Evolutionary conservation across 2,329 filamentous ascomycete genomes (phyloP).

Genomic region (Cephalotrichum gorgonifer): DNA sequence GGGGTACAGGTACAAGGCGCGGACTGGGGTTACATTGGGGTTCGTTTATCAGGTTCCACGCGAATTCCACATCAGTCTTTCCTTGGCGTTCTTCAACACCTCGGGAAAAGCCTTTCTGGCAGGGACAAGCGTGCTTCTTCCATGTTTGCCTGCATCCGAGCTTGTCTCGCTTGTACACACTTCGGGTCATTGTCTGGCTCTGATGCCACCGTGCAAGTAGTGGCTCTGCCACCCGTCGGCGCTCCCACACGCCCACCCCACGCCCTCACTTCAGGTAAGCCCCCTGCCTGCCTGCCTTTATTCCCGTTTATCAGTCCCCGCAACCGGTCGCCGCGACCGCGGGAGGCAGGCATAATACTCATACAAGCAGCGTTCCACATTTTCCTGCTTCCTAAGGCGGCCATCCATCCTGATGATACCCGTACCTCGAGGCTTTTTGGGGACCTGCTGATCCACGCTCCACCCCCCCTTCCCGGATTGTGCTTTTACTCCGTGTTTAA

Average conservation of each 20-base stretch:
- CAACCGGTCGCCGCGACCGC: no score
- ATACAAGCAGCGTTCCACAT: background rate
- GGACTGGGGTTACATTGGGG: background rate
- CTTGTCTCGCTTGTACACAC: no score
- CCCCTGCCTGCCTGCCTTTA: no score
- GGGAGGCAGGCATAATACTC: no score
- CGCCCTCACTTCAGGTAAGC: no score
- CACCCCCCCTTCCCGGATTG: background rate
- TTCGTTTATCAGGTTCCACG: conserved; percentile 5
- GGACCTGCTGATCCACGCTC: conserved; percentile 3
- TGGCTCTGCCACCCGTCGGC: no score
- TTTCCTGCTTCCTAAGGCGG: background rate
- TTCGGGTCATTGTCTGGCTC: no score
- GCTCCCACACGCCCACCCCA: no score
- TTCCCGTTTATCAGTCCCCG: no score
- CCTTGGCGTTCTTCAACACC: background rate
- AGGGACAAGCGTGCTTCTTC: background rate
- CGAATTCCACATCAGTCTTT: background rate
- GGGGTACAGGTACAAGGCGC: background rate
- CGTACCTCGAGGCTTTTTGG: conserved; percentile 2
- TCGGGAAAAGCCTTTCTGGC: background rate
- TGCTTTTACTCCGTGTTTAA: conserved; percentile 5
- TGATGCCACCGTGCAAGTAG: no score
- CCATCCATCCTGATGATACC: conserved; percentile 3
- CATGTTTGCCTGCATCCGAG: no score